Percentiles rank a stretch among this genome's conserved stretches.
Conservation (phyloP, 768 basidiomycete genomes). For the Panaeolus cyanescens region DNA sequence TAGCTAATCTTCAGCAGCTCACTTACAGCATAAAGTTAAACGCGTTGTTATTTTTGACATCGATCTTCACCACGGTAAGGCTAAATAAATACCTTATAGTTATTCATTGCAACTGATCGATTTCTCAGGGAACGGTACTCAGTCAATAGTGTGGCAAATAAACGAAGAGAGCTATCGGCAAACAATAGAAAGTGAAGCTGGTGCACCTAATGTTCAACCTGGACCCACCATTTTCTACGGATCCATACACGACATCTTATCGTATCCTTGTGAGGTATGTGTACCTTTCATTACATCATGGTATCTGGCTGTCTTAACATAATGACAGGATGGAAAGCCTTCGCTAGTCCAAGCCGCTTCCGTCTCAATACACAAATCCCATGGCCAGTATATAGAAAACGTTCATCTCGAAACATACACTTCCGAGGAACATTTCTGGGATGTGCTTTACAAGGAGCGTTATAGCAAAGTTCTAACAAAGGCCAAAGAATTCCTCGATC, state of each 20-base stretch:
- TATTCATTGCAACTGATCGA: background rate
- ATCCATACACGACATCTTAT: slow-evolving; percentile 90
- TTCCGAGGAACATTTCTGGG: slow-evolving; percentile 76
- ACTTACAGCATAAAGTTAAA: slow-evolving; percentile 76
- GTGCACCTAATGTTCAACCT: slow-evolving; percentile 30
- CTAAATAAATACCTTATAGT: background rate
- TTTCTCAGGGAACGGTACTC: slow-evolving; percentile 85
- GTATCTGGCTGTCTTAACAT: background rate
- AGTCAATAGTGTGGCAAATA: slow-evolving; percentile 88
- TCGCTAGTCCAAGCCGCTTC: slow-evolving; percentile 86
- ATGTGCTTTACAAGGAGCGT: slow-evolving; percentile 66
- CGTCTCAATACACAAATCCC: slow-evolving; percentile 71
- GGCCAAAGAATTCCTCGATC: slow-evolving; percentile 71
- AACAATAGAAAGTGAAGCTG: slow-evolving; percentile 56
- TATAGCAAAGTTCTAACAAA: slow-evolving; percentile 62
- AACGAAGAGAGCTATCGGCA: slow-evolving; percentile 85
- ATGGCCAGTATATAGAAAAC: slow-evolving; percentile 89
- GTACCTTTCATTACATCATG: background rate
- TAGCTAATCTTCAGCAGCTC: slow-evolving; percentile 50
- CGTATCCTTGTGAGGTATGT: slow-evolving; percentile 87
- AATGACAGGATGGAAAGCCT: slow-evolving; percentile 73
- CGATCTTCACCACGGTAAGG: slow-evolving; percentile 83
- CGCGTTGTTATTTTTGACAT: slow-evolving; percentile 90
- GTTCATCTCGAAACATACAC: slow-evolving; percentile 78
- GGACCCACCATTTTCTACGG: slow-evolving; percentile 82